A percentile compares a stretch with the other conserved stretches of the same genome.
Conservation (phyloP, 352 stramenopile genomes). For the Phytophthora megakarya region DNA sequence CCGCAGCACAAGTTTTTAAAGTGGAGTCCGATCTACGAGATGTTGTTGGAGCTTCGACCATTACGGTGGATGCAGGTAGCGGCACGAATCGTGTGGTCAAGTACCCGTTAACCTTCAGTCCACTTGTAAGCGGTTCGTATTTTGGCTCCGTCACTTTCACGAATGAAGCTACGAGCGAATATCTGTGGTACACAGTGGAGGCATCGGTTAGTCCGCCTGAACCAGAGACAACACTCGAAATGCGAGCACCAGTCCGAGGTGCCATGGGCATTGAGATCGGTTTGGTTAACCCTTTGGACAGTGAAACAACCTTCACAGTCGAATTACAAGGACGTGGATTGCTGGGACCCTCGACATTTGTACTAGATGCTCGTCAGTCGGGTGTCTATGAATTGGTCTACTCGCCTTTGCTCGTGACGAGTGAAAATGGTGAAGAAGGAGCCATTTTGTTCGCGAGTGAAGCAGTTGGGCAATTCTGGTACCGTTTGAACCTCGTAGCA, state of each 20-base stretch:
- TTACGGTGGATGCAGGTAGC: slow-evolving; percentile 46
- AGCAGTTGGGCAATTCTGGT: slow-evolving; percentile 94
- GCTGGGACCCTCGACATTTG: slow-evolving; percentile 76
- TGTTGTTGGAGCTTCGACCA: slow-evolving; percentile 66
- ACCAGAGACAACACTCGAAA: slow-evolving; percentile 84
- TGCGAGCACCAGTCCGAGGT: slow-evolving; percentile 79
- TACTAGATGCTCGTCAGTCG: slow-evolving; percentile 65
- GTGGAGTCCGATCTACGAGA: slow-evolving; percentile 94
- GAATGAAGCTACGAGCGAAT: slow-evolving; percentile 75
- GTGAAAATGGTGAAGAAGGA: slow-evolving; percentile 49
- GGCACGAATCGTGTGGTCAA: slow-evolving; percentile 30
- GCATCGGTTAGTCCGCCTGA: slow-evolving; percentile 77
- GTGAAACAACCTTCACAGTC: slow-evolving; percentile 86
- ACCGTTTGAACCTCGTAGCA: slow-evolving; percentile 82
- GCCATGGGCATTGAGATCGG: slow-evolving; percentile 91
- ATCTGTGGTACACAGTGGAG: slow-evolving; percentile 94
- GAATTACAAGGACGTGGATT: slow-evolving; percentile 86
- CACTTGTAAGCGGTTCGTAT: slow-evolving; percentile 90
- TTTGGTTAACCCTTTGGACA: slow-evolving; percentile 89
- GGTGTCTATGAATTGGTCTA: slow-evolving; percentile 93
- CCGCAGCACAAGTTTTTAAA: slow-evolving; percentile 61
- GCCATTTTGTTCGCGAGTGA: slow-evolving; percentile 91
- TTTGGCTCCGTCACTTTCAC: slow-evolving; percentile 94
- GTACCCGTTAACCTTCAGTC: slow-evolving; percentile 89
- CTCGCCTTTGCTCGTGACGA: slow-evolving; percentile 79